Base-by-base conservation (phyloP, 225 moss, liverwort and hornwort genomes). In the Straminergon stramineum region DNA sequence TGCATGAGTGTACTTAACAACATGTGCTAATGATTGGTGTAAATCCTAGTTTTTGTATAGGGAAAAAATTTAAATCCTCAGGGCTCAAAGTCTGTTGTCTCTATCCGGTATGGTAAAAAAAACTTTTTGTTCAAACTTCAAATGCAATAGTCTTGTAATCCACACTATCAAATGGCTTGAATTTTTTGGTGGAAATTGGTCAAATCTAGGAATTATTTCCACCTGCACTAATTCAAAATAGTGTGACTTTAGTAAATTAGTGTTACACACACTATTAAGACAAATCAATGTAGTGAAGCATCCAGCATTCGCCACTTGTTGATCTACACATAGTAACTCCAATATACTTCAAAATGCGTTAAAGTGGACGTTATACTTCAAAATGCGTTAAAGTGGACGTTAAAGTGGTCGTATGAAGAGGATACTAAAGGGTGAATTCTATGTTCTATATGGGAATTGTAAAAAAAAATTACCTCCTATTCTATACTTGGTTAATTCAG, bases 371-470 rank as follows among this genome's bases (percentile, higher is more conserved):
- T 45, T 45, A 48, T 48, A 48, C 48, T 48, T 48, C 10, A 48
- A 48, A 48, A 48, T 48, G 48, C 9, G 10, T n/a, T n/a, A n/a
- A n/a, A n/a, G n/a, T n/a, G 9, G 48, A 48, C 10, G 48, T 48
- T 48, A 9, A 48, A 48, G 48, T 48, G 48, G 9, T 48, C 48
- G 10, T 48, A 48, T 48, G 48, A 48, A 48, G 48, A 9, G 48
- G 48, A 48, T 10, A 2, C 48, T 48, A 48, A 48, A 48, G 48
- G 48, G 9, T 48, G 24, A 26, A 39, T 39, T 70, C 1, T 23
- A 4, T 19, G 2, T 39, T 13, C 13, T n/a, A 4, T 0, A 69
- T 0, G 4, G 4, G 23, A 70, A 70, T 12, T n/a, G 1, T 13
- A n/a, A 37, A 20, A 67, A 5, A 67, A 23, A 48, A 9, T 23